Evolutionary conservation across 768 basidiomycete genomes (phyloP).

Genomic region (Coprinopsis cinerea): DNA sequence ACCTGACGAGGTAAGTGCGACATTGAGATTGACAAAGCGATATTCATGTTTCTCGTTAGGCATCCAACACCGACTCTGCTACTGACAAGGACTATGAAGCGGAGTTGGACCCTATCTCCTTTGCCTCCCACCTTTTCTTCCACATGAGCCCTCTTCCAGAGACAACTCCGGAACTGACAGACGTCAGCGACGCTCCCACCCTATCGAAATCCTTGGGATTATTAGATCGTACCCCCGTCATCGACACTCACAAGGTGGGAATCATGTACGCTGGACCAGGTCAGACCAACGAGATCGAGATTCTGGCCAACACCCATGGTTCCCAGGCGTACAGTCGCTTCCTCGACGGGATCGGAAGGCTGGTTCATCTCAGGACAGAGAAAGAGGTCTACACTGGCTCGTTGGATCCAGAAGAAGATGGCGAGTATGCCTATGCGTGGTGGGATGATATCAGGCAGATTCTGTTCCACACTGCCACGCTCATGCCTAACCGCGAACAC

Average conservation of each 20-base stretch:
- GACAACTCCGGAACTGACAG: not conserved
- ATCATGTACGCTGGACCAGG: conserved; percentile 94
- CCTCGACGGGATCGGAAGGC: conserved; percentile 79
- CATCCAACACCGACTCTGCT: not conserved
- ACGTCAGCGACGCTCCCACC: conserved; percentile 20
- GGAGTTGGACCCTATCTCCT: conserved; percentile 1
- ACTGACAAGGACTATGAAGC: not conserved
- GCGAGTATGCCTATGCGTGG: conserved; percentile 97
- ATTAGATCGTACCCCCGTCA: conserved; percentile 84
- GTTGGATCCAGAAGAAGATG: conserved; percentile 85
- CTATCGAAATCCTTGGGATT: conserved; percentile 56
- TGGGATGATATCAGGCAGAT: conserved; percentile 98
- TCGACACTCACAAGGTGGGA: conserved; percentile 95
- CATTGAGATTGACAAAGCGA: too few relatives aligned
- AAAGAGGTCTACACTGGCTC: conserved; percentile 91
- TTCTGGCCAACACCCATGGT: conserved; percentile 85
- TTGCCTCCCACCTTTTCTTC: conserved; percentile 69
- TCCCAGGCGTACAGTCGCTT: conserved; percentile 95
- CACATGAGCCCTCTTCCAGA: conserved; percentile 72
- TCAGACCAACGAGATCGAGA: conserved; percentile 78
- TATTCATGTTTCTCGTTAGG: not conserved
- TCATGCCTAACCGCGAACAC: conserved; percentile 80
- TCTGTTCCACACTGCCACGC: conserved; percentile 91
- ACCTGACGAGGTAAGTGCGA: not conserved
- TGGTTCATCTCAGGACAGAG: conserved; percentile 86